A percentile compares a stretch with the other conserved stretches of the same genome.
Conservation (phyloP, 2,329 filamentous ascomycete species). For the Monilinia aucupariae region DNA sequence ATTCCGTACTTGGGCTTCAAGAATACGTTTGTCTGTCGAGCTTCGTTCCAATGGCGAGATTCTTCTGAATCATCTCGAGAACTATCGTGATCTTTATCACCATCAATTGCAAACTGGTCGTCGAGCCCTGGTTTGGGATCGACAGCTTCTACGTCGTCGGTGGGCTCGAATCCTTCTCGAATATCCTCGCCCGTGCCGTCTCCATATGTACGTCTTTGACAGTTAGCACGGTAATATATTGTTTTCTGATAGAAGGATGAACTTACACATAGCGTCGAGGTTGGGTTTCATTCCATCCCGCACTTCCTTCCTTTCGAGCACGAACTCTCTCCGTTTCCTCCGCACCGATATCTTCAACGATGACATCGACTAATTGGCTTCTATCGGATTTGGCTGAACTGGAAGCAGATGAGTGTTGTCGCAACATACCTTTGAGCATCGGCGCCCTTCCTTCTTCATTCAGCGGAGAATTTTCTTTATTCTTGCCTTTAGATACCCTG, state of each 20-base stretch:
- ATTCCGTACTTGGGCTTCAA: slow-evolving; percentile 35
- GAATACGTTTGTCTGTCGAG: slow-evolving; percentile 23
- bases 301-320: slow-evolving; percentile 55
- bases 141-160: slow-evolving; percentile 40
- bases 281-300: slow-evolving; percentile 53
- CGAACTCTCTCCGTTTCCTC: slow-evolving; percentile 58
- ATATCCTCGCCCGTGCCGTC: slow-evolving; percentile 45
- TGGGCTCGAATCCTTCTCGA: slow-evolving; percentile 48
- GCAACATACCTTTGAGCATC: slow-evolving; percentile 37
- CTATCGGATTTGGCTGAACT: slow-evolving; percentile 48
- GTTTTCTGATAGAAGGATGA: not conserved
- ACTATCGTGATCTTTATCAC: slow-evolving; percentile 33
- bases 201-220: slow-evolving; percentile 43
- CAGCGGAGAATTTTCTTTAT: slow-evolving; percentile 22
- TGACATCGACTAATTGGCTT: slow-evolving; percentile 61
- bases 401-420: slow-evolving; percentile 45
- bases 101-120: slow-evolving; percentile 27
- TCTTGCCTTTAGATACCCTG: slow-evolving; percentile 31
- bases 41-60: slow-evolving; percentile 40
- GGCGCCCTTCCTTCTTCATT: slow-evolving; percentile 34
- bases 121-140: slow-evolving; percentile 39
- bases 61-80: slow-evolving; percentile 38
- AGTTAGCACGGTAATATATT: slow-evolving; percentile 11
- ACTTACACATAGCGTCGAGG: slow-evolving; percentile 51
- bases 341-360: slow-evolving; percentile 58